Evolutionary conservation across 2,329 filamentous ascomycete species (phyloP).

Genomic region (Diplodia corticola): DNA sequence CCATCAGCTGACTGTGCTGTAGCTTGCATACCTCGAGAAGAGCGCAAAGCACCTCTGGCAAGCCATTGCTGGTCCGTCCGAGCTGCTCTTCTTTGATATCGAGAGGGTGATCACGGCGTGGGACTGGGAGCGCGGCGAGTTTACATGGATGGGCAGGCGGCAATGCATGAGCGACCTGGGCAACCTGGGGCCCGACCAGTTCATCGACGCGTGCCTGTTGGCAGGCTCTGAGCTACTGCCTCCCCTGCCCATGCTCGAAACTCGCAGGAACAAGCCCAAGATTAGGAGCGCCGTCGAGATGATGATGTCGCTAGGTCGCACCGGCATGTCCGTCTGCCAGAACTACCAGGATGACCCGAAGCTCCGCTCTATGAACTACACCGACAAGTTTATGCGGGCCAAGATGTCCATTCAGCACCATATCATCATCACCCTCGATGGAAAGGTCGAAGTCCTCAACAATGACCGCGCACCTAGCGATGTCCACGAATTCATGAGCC

Average conservation of each 20-base stretch:
- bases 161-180: slow-evolving; percentile 69
- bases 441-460: slow-evolving; percentile 74
- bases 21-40: slow-evolving; percentile 79
- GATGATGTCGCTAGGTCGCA: slow-evolving; percentile 65
- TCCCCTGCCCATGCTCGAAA: slow-evolving; percentile 74
- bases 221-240: slow-evolving; percentile 78
- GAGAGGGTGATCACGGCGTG: slow-evolving; percentile 69
- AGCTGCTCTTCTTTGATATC: slow-evolving; percentile 82
- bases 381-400: slow-evolving; percentile 83
- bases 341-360: slow-evolving; percentile 79
- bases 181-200: slow-evolving; percentile 66
- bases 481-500: slow-evolving; percentile 86
- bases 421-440: slow-evolving; percentile 75
- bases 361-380: slow-evolving; percentile 70
- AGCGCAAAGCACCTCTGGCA: slow-evolving; percentile 67
- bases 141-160: slow-evolving; percentile 65
- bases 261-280: slow-evolving; percentile 55
- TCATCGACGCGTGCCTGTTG: slow-evolving; percentile 81
- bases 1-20: slow-evolving; percentile 29
- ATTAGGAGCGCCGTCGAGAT: slow-evolving; percentile 78
- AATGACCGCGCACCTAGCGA: slow-evolving; percentile 74
- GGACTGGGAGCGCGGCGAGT: slow-evolving; percentile 68
- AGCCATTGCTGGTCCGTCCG: slow-evolving; percentile 79
- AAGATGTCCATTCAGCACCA: slow-evolving; percentile 85
- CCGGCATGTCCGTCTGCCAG: slow-evolving; percentile 71